These are phyloP conservation scores for Phylloporus sp. DNA, from an alignment of 768 basidiomycete genomes.

Conservation along the genomic window DNA sequence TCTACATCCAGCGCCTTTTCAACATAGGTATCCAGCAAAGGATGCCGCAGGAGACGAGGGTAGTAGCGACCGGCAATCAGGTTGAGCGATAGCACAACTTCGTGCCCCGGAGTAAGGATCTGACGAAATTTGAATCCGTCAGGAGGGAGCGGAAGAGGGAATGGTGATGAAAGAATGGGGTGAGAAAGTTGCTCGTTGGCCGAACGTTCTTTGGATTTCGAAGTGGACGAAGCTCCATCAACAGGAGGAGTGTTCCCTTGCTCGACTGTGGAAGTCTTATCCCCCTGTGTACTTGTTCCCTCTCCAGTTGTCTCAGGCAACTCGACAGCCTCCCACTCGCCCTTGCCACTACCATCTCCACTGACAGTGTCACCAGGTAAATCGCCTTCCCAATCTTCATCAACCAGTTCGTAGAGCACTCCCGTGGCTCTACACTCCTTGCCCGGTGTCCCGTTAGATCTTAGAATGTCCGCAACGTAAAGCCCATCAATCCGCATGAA, in stretches of 20 bases:
- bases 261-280: conserved; percentile 1
- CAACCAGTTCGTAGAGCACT: conserved; percentile 74
- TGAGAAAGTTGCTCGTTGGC: conserved; percentile 35
- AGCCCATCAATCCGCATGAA: conserved; percentile 71
- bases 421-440: conserved; percentile 68
- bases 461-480: conserved; percentile 54
- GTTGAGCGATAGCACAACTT: conserved; percentile 64
- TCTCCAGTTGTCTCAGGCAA: conserved; percentile 6
- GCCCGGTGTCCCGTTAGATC: conserved; percentile 37
- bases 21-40: conserved; percentile 45
- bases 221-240: conserved; percentile 8
- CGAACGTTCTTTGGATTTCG: conserved; percentile 15
- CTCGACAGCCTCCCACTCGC: conserved; percentile 33
- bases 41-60: conserved; percentile 64
- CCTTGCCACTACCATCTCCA: conserved; percentile 16
- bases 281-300: conserved; percentile 3
- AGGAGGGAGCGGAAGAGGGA: conserved; percentile 60
- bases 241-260: conserved; percentile 18
- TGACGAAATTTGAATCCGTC: conserved; percentile 65
- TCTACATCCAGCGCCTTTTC: conserved; percentile 37
- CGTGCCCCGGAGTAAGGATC: conserved; percentile 57
- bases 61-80: conserved; percentile 81
- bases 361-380: conserved; percentile 26
- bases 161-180: conserved; percentile 31
- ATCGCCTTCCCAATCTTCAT: conserved; percentile 57